A percentile compares a stretch with the other conserved stretches of the same genome.
Evolutionary conservation across 2,329 filamentous ascomycete species (phyloP).

Genomic region (Immersiporthe knoxdaviesiana): DNA sequence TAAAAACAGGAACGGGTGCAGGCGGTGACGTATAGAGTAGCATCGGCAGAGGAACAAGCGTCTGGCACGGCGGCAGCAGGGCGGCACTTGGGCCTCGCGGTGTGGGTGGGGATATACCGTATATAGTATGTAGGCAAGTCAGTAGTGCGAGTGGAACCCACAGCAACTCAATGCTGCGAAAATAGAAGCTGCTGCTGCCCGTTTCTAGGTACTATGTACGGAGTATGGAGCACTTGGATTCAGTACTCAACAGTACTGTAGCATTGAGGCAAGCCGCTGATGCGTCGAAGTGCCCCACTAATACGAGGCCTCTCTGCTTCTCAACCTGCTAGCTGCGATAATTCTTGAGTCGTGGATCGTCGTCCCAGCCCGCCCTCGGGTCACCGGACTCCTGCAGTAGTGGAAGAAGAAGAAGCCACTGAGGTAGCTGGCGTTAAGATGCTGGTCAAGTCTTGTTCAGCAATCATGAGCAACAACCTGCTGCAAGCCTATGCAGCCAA

Average conservation of each 20-base stretch:
- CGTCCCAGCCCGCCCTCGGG: not conserved
- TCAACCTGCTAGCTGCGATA: too few species aligned
- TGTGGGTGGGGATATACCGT: too few species aligned
- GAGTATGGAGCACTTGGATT: too few species aligned
- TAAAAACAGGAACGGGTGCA: not conserved
- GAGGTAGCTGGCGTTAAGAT: not conserved
- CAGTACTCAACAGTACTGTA: too few species aligned
- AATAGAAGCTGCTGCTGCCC: not conserved
- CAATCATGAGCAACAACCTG: too few species aligned
- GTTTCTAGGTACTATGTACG: not conserved
- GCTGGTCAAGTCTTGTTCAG: too few species aligned
- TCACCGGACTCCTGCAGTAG: not conserved
- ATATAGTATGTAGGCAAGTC: too few species aligned
- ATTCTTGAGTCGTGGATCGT: not conserved
- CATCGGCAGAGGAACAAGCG: not conserved
- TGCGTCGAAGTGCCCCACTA: not conserved
- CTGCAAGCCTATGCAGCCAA: too few species aligned
- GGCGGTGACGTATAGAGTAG: slow-evolving; percentile 2
- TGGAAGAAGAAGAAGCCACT: not conserved
- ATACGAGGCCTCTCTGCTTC: not conserved
- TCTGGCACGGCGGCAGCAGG: not conserved
- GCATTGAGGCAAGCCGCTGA: not conserved
- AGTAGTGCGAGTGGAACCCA: not conserved
- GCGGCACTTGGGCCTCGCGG: not conserved
- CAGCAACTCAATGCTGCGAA: not conserved